Conservation (phyloP, 352 stramenopile species). For the Globisporangium radiosum region DNA sequence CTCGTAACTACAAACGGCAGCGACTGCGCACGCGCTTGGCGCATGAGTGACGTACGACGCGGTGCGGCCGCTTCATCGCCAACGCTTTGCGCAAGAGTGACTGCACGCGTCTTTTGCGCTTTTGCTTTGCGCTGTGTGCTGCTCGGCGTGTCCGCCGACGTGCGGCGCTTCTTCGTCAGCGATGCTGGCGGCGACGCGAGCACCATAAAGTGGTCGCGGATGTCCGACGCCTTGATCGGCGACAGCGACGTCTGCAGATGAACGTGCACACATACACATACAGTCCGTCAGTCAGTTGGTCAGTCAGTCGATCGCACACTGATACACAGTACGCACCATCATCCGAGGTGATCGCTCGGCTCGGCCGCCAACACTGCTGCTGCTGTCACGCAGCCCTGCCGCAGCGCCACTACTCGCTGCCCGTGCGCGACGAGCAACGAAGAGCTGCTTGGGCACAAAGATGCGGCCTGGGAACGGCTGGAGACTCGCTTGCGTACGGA, state of each 20-base stretch:
- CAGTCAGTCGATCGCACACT: background rate
- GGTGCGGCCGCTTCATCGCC: constrained; percentile 9
- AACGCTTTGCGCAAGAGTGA: constrained; percentile 2
- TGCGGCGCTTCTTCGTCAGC: constrained; percentile 35
- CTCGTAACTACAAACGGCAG: constrained; percentile 47
- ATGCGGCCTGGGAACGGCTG: constrained; percentile 81
- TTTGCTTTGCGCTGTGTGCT: constrained; percentile 8
- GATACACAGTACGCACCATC: constrained; percentile 29
- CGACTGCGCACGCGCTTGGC: constrained; percentile 28
- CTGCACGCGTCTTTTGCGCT: background rate
- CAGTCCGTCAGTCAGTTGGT: background rate
- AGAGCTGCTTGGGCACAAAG: constrained; percentile 75
- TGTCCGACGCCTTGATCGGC: constrained; percentile 61
- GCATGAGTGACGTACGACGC: constrained; percentile 47
- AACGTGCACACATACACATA: constrained; percentile 4
- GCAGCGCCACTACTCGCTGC: background rate
- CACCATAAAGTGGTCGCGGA: constrained; percentile 47
- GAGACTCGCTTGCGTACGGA: constrained; percentile 82
- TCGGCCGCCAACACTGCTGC: background rate
- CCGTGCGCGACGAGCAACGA: constrained; percentile 9
- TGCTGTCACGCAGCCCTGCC: background rate
- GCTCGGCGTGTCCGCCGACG: constrained; percentile 11
- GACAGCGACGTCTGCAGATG: constrained; percentile 54
- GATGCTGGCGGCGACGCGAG: constrained; percentile 54
- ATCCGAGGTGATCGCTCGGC: constrained; percentile 24